Base-by-base conservation (phyloP, 2,329 filamentous ascomycete species). In the Teratosphaeria viscida region DNA sequence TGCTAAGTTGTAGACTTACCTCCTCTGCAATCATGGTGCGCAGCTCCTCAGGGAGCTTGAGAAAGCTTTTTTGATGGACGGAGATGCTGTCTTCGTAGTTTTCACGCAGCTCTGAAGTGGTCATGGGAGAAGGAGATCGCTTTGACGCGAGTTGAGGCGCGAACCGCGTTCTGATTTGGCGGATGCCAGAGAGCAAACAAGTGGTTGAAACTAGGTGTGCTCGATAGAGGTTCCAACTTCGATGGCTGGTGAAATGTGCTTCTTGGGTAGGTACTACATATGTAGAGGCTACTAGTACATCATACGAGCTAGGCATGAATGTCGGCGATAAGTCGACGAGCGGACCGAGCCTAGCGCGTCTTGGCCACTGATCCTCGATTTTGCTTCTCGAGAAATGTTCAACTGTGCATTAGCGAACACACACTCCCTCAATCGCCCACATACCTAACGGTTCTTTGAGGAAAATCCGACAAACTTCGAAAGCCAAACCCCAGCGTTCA, bases 401-500 rank as follows among this genome's bases (percentile, higher is more conserved):
- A 1, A 19, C 23, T n/a, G 43, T 19, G 7, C 19, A 19, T 49
- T 10, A 49, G 43, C 43, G 43, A 55, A 43, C 16, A 53, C 14
- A 49, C 53, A 57, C 52, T 43, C 23, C 27, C 35, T 57, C 47
- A 27, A 49, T 49, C 43, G 43, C 43, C 16, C 43, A 49, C 43
- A 19, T 19, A 19, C 43, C 43, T 2, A 19, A 19, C 19, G 43
- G 43, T 49, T 59, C 58, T 59, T 59, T 59, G 58, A 59, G 58
- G 58, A 59, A 55, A 26, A 49, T 59, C 43, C 35, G 37, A 56
- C 53, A 59, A n/a, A 52, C n/a, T 43, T 52, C 47, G 58, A 59
- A 59, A 43, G 27, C 56, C 53, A 59, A 35, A 3, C 47, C 58
- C 43, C 58, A 56, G 23, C 32, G 52, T 57, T 60, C 59, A 60